phyloP scores from a whole-genome alignment of 208 protist species.

The Leishmania tarentolae region DNA sequence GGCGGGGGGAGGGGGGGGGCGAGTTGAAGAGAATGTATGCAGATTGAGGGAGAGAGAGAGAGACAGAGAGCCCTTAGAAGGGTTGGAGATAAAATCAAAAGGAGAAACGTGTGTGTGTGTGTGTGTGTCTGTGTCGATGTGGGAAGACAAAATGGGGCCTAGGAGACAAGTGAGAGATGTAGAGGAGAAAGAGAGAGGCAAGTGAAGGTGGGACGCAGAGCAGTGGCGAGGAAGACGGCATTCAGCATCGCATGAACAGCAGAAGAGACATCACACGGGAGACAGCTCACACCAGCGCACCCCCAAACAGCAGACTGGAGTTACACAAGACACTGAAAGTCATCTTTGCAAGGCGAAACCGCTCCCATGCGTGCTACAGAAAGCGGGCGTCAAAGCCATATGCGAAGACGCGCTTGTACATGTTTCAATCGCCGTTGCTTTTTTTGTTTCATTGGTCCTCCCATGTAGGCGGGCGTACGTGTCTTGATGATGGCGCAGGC shows the following conservation, averaged over 20 bases:
- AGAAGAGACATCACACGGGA: background rate
- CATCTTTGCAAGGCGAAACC: background rate
- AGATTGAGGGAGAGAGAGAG: background rate
- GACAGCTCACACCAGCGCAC: background rate
- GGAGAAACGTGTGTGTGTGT: background rate
- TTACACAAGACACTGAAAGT: background rate
- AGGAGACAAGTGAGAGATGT: background rate
- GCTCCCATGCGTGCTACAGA: background rate
- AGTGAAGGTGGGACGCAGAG: background rate
- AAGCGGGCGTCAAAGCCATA: background rate
- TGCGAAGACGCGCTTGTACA: no score
- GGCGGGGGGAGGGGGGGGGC: background rate
- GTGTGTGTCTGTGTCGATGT: background rate
- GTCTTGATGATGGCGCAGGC: background rate
- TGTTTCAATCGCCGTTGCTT: background rate
- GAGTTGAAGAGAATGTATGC: conserved; percentile 6
- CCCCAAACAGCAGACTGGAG: background rate
- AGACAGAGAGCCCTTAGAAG: background rate
- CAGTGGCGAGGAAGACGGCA: background rate
- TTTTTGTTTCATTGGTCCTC: background rate
- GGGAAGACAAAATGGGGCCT: background rate
- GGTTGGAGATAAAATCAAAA: background rate
- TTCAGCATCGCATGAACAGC: background rate
- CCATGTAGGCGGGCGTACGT: background rate
- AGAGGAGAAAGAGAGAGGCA: background rate